Evolutionary conservation across 257 asterid species (phyloP), one percentile per base, ranked within the genome.

Genomic region (Cinchona pubescens): DNA sequence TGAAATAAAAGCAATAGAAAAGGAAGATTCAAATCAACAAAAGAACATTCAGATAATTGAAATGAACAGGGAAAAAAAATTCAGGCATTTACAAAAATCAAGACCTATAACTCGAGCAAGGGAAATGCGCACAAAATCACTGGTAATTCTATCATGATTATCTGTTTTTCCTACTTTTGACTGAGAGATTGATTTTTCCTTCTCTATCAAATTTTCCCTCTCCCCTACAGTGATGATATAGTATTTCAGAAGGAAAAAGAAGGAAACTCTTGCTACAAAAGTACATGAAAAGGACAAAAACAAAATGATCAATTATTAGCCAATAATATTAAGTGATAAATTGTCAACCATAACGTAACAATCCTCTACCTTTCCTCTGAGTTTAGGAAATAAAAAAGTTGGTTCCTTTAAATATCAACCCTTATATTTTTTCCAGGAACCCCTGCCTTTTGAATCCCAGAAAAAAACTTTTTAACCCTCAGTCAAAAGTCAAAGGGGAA

Each of bases 1-100:
- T 38, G 5, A 10, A 12, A 7, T 15, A 42, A 29, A 65, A 9
- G 11, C 27, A 49, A n/a, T 16, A 76, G 14, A 70, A 12, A 55
- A 75, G 21, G 40, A 73, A 27, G 60, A 23, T 63, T 68, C n/a
- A 29, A 72, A 25, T 56, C n/a, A 38, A 51, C n/a, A 38, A 49
- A 71, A 71, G 30, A 72, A 51, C 16, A 23, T 45, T 48, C 12
- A 40, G 63, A 11, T 25, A 78, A 56, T 38, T 72, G 37, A 2
- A 51, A 71, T 71, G 0, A 53, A 51, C 51, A 55, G 8, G 29
- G 35, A 34, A 3, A 53, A 51, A 14, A 18, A 12, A 5, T 45
- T 34, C 45, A 71, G 27, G 56, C 40, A 72, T 23, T 53, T 72
- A 9, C 6, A 29, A 60, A 7, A 12, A 70, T n/a, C 38, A 64